These are phyloP conservation scores for Exophiala xenobiotica DNA, from an alignment of 2,329 filamentous ascomycete genomes.

Conservation along the genomic window DNA sequence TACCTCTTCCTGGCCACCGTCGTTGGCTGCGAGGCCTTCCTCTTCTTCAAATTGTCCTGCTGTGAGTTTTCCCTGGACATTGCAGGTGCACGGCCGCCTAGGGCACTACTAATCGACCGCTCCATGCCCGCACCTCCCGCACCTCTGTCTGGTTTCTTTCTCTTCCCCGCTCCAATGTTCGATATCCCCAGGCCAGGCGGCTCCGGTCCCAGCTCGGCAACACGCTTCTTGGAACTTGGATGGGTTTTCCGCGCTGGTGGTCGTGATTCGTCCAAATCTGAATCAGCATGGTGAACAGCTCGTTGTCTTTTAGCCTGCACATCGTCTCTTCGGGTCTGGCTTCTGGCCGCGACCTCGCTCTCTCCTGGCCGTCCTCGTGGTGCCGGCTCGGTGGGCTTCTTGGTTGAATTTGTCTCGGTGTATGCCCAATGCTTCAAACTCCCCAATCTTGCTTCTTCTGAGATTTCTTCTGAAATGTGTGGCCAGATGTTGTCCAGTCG, in stretches of 20 bases:
- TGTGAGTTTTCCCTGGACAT: constrained; percentile 32
- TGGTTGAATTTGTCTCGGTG: constrained; percentile 71
- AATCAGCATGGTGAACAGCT: constrained; percentile 66
- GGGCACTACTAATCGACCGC: constrained; percentile 59
- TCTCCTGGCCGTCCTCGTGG: constrained; percentile 69
- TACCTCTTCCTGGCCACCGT: constrained; percentile 69
- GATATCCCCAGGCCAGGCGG: constrained; percentile 64
- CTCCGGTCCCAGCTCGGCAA: constrained; percentile 49
- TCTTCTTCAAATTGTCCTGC: constrained; percentile 32
- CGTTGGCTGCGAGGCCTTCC: constrained; percentile 34
- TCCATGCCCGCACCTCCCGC: constrained; percentile 56
- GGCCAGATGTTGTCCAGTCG: constrained; percentile 87
- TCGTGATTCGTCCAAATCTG: constrained; percentile 71
- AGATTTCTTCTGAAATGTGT: constrained; percentile 83
- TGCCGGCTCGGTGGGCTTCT: constrained; percentile 51
- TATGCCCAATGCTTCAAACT: constrained; percentile 95
- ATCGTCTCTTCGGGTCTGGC: constrained; percentile 80
- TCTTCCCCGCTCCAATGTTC: constrained; percentile 62
- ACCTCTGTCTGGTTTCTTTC: constrained; percentile 61
- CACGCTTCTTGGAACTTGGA: constrained; percentile 61
- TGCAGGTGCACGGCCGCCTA: constrained; percentile 20
- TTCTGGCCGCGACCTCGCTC: constrained; percentile 78
- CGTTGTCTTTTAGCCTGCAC: constrained; percentile 54
- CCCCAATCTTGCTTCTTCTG: constrained; percentile 89
- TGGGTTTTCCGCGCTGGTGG: constrained; percentile 58